Conservation (phyloP, 148 eudicot species). For the Heliosperma pusillum region DNA sequence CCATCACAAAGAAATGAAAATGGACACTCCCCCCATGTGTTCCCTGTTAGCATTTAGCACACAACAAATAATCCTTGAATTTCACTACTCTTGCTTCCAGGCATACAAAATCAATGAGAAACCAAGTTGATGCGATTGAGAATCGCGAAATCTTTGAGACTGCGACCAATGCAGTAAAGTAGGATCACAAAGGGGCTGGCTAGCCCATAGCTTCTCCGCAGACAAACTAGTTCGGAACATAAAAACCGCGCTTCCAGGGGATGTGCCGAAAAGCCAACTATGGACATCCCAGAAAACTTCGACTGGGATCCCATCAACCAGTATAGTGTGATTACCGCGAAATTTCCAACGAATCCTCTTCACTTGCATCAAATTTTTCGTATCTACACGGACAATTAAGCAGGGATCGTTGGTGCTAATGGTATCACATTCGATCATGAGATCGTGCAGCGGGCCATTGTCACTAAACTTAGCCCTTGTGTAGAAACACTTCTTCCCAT, state of each 20-base stretch:
- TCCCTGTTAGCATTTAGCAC: conserved; percentile 44
- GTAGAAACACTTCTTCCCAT: conserved; percentile 49
- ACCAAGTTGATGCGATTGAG: conserved; percentile 44
- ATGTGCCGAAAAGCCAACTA: conserved; percentile 52
- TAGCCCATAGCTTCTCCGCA: conserved; percentile 49
- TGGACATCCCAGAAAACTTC: conserved; percentile 71
- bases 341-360: conserved; percentile 56
- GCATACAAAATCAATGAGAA: conserved; percentile 59
- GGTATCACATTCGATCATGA: conserved; percentile 56
- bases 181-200: conserved; percentile 40
- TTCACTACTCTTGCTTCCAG: conserved; percentile 57
- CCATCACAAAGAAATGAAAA: conserved; percentile 35
- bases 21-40: conserved; percentile 38
- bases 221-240: conserved; percentile 55
- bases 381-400: conserved; percentile 45
- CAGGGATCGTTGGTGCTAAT: conserved; percentile 42
- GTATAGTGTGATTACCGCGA: conserved; percentile 52
- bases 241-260: conserved; percentile 54
- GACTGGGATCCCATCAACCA: conserved; percentile 53
- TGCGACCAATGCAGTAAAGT: conserved; percentile 38
- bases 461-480: conserved; percentile 45
- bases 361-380: conserved; percentile 51
- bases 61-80: conserved; percentile 35
- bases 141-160: conserved; percentile 46
- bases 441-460: conserved; percentile 40